Evolutionary conservation across 345 rosid species (phyloP).

Genomic region (Populus ilicifolia): DNA sequence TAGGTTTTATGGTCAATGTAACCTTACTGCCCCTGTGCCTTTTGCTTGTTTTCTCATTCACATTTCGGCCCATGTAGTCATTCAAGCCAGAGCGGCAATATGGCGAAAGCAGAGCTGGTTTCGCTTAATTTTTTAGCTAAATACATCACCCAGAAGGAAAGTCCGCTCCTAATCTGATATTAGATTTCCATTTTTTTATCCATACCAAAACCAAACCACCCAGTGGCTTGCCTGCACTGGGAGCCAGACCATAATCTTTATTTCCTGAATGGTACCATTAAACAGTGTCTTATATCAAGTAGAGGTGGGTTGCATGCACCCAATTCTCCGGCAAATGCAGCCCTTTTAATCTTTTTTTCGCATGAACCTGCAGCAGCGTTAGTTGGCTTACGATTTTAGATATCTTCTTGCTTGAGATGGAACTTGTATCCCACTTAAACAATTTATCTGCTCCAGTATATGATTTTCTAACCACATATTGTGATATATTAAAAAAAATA

Average conservation of each 20-base stretch:
- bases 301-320: background rate
- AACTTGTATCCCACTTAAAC: background rate
- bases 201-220: background rate
- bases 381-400: background rate
- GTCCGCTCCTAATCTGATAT: background rate
- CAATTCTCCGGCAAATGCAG: no score
- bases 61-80: slow-evolving; percentile 9
- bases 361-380: no score
- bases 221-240: background rate
- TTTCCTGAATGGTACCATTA: background rate
- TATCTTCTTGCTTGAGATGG: background rate
- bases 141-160: background rate
- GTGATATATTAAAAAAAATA: no score
- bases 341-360: no score
- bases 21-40: slow-evolving; percentile 8
- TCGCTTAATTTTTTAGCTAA: background rate
- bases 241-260: background rate
- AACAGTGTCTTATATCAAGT: background rate
- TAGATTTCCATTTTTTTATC: background rate
- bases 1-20: background rate
- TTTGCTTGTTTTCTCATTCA: slow-evolving; percentile 11
- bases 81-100: background rate
- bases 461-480: background rate
- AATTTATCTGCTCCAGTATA: background rate
- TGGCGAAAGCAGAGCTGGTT: background rate